Conservation (phyloP, 768 basidiomycete genomes). For the Rhodotorula babjevae region DNA sequence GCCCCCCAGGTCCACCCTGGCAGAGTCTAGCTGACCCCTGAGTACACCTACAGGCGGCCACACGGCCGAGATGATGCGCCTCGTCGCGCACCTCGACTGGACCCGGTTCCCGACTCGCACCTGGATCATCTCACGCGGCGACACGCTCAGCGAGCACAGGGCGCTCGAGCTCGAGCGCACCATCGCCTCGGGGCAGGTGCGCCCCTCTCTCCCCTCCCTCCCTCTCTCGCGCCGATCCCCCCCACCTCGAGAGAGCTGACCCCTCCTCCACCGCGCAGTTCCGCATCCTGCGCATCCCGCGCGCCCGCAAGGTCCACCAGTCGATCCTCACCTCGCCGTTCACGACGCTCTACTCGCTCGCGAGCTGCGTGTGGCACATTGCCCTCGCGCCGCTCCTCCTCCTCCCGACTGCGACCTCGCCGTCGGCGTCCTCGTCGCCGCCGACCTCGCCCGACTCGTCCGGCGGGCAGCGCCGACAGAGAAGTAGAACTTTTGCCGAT, state of each 20-base stretch:
- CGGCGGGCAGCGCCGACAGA: too few relatives aligned
- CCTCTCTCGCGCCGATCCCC: background rate
- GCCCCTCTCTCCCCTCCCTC: background rate
- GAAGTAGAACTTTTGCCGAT: conserved; percentile 55
- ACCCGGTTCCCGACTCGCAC: conserved; percentile 66
- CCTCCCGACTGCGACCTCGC: conserved; percentile 50
- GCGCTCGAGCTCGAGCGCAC: conserved; percentile 60
- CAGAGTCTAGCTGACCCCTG: too few relatives aligned
- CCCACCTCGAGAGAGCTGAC: too few relatives aligned
- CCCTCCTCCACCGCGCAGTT: conserved; percentile 45
- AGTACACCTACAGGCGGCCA: conserved; percentile 83
- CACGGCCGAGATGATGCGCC: conserved; percentile 74
- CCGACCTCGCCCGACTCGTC: too few relatives aligned
- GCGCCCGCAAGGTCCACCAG: conserved; percentile 84
- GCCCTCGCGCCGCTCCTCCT: conserved; percentile 55
- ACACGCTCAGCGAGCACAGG: conserved; percentile 69
- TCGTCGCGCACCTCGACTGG: conserved; percentile 64
- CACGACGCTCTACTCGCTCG: conserved; percentile 61
- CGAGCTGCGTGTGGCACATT: conserved; percentile 60
- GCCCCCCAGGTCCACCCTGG: conserved; percentile 1
- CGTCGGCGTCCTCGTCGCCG: conserved; percentile 49
- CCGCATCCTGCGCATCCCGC: conserved; percentile 65
- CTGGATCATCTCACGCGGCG: conserved; percentile 78
- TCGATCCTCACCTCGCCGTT: conserved; percentile 63
- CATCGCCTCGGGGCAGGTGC: conserved; percentile 22